These are phyloP conservation scores for Wallacemonas sp. DNA, from an alignment of 208 protist species.

Conservation along the genomic window DNA sequence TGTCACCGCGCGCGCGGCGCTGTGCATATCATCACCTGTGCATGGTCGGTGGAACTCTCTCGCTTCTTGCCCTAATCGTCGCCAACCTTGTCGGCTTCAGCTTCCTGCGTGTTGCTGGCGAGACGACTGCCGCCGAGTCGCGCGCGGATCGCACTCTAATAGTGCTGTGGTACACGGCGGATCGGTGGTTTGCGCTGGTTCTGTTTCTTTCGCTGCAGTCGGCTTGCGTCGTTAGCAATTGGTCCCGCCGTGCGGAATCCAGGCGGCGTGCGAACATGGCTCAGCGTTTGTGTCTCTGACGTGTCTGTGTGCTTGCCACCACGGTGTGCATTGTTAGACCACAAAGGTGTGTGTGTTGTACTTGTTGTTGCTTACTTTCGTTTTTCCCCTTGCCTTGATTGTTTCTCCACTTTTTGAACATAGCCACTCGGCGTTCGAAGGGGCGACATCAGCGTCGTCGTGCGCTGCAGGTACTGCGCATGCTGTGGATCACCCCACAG, in stretches of 20 bases:
- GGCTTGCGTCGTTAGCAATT: not conserved
- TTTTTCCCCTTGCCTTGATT: no score
- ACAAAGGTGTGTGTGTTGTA: no score
- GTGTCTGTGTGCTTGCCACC: no score
- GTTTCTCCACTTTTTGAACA: no score
- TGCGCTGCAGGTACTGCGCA: no score
- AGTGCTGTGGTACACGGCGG: not conserved
- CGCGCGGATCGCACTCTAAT: not conserved
- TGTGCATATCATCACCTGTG: not conserved
- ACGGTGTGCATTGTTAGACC: no score
- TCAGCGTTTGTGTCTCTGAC: not conserved
- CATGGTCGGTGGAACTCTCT: conserved; percentile 18
- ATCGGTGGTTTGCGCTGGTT: not conserved
- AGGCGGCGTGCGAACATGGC: not conserved
- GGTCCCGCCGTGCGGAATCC: not conserved
- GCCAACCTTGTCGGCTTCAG: conserved; percentile 59
- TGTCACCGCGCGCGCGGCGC: not conserved
- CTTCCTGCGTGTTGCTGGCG: not conserved
- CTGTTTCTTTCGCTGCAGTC: not conserved
- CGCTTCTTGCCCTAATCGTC: conserved; percentile 41
- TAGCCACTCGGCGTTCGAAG: no score
- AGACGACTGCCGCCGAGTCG: not conserved
- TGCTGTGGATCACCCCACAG: no score
- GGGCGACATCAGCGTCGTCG: no score
- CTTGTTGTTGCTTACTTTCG: no score